Conservation (phyloP, 805 yeast species). For the Komagataella mondaviorum region DNA sequence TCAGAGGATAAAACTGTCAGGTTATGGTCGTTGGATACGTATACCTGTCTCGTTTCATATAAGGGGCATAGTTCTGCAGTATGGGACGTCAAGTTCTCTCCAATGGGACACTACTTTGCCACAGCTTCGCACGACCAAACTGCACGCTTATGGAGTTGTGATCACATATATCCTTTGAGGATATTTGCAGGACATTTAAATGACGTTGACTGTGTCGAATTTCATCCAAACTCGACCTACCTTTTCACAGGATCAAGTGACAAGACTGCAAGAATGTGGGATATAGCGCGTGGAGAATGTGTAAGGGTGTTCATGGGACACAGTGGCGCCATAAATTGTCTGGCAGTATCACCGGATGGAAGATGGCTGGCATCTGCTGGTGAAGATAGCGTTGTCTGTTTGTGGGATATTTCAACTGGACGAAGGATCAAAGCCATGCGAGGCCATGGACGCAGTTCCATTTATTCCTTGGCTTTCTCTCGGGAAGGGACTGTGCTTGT, state of each 20-base stretch:
- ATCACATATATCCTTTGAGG: conserved; percentile 90
- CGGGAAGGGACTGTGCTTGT: conserved; percentile 82
- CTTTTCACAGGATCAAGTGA: conserved; percentile 93
- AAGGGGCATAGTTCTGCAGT: conserved; percentile 94
- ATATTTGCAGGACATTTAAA: conserved; percentile 95
- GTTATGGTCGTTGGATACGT: conserved; percentile 89
- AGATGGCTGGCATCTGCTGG: conserved; percentile 94
- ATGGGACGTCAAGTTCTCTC: conserved; percentile 94
- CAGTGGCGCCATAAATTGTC: conserved; percentile 72
- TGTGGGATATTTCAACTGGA: conserved; percentile 94
- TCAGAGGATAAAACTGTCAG: conserved; percentile 90
- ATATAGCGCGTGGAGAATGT: conserved; percentile 73
- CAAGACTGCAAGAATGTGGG: conserved; percentile 98
- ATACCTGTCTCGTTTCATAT: conserved; percentile 80
- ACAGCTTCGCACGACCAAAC: conserved; percentile 97
- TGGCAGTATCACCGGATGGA: conserved; percentile 94
- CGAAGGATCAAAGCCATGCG: conserved; percentile 80
- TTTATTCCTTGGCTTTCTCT: conserved; percentile 75
- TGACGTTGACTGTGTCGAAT: conserved; percentile 89
- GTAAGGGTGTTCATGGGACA: conserved; percentile 91
- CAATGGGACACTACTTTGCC: conserved; percentile 95
- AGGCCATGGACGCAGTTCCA: conserved; percentile 84
- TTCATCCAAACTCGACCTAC: conserved; percentile 94
- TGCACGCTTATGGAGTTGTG: conserved; percentile 95
- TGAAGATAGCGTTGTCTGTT: conserved; percentile 75